A percentile compares a stretch with the other conserved stretches of the same genome.
Conservation (phyloP, 2,329 filamentous ascomycete species). For the Penicillium hordei region DNA sequence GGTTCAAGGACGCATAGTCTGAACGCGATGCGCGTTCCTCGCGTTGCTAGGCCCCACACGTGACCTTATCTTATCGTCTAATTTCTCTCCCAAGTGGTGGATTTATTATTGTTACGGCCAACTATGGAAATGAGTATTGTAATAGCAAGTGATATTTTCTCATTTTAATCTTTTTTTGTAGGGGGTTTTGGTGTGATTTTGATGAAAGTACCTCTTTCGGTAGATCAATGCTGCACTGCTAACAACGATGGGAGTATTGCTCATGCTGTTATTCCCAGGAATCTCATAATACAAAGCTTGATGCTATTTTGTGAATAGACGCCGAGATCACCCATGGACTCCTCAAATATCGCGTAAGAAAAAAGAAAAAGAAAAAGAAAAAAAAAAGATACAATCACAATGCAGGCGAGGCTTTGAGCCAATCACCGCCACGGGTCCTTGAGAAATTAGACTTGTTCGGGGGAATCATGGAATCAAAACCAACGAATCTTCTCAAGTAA, state of each 20-base stretch:
- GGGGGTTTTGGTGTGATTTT: background rate
- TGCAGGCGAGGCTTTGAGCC: background rate
- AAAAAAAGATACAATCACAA: slow-evolving; percentile 11
- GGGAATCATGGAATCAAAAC: background rate
- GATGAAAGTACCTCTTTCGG: background rate
- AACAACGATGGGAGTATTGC: slow-evolving; percentile 20
- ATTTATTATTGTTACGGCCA: background rate
- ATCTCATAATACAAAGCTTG: slow-evolving; percentile 18
- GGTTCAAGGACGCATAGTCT: slow-evolving; percentile 21
- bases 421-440: background rate
- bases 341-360: slow-evolving; percentile 4
- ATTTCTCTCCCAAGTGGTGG: background rate
- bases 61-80: slow-evolving; percentile 23
- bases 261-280: slow-evolving; percentile 17
- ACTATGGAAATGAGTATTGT: too few relatives aligned
- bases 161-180: background rate
- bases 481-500: background rate
- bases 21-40: slow-evolving; percentile 28
- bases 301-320: slow-evolving; percentile 11
- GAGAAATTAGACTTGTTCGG: background rate
- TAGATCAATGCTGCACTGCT: background rate
- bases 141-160: background rate
- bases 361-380: background rate
- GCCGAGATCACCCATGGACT: slow-evolving; percentile 11
- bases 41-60: slow-evolving; percentile 24